Evolutionary conservation across 305 asterid genomes (phyloP).

Genomic region (Solanum aculeatissimum): DNA sequence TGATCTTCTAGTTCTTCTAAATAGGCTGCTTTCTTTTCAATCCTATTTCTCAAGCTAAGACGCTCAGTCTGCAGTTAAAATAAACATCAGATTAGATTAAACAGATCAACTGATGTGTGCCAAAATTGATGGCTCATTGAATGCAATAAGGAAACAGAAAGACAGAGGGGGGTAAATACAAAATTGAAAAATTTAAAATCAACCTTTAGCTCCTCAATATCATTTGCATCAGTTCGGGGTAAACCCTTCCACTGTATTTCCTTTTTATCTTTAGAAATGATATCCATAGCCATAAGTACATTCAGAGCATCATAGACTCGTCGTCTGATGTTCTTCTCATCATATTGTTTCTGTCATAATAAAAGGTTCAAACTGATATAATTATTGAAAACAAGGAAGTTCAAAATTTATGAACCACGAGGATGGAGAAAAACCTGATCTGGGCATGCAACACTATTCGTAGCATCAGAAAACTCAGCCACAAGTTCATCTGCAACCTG

Average conservation of each 20-base stretch:
- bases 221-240: conserved; percentile 76
- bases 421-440: conserved; percentile 56
- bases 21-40: conserved; percentile 85
- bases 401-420: neutral
- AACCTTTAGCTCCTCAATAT: conserved; percentile 89
- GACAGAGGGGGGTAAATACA: neutral
- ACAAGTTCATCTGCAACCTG: conserved; percentile 99
- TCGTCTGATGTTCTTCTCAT: conserved; percentile 94
- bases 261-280: conserved; percentile 91
- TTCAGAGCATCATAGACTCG: conserved; percentile 95
- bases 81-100: neutral
- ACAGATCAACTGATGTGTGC: neutral
- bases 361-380: conserved; percentile 4
- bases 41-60: conserved; percentile 54
- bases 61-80: conserved; percentile 57
- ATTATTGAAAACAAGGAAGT: neutral
- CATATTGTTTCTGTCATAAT: conserved; percentile 79
- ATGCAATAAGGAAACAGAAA: neutral
- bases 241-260: conserved; percentile 98
- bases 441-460: conserved; percentile 44
- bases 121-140: neutral
- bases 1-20: conserved; percentile 91
- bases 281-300: conserved; percentile 99
- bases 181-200: conserved; percentile 1
- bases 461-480: conserved; percentile 78